Base-by-base conservation (phyloP, 805 yeast species). In the Isabelozyma gotoi region DNA sequence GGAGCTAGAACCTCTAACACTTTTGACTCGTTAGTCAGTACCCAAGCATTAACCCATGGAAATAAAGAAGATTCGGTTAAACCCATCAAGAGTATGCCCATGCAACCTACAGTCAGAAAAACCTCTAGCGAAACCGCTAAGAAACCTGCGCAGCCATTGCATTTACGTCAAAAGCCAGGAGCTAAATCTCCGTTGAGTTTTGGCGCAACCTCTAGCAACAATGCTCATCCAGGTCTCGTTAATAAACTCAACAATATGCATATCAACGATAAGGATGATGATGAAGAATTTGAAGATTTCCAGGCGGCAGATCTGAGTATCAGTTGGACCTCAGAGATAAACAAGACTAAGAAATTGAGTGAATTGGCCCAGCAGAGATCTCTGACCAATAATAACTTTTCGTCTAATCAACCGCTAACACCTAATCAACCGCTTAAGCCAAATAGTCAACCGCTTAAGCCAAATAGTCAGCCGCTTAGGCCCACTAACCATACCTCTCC, bases 241-340 rank as follows among this genome's bases (percentile, higher is more conserved):
- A n/a, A n/a, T 7, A 24, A 24, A n/a, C 29, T 24, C 12, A 24
- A 24, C 7, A 24, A 24, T 24, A 24, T 24, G 5, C 34, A 36
- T 19, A 29, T 19, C 10, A 40, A 41, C 8, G 36, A 19, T 19
- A 43, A 36, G 10, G 39, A 34, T 19, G 56, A 45, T 16, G 58
- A 51, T 16, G 67, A n/a, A n/a, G n/a, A 60, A 8, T 62, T 60
- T 38, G 59, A 59, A 34, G 65, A 61, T 18, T 61, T 60, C 46
- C 68, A 62, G 33, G 43, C 45, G 42, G 56, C 53, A 14, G 39
- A 27, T 8, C 16, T 44, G 3, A 37, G 35, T 19, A 47, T 53
- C 18, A 43, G 55, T 35, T 56, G 62, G 62, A 44, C 40, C 19
- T 38, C 48, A 3, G 52, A 47, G 36, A 32, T 29, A 16, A 39